These are phyloP conservation scores for Cylindrotheca closterium DNA, from an alignment of 108 stramenopile species.

Conservation along the genomic window DNA sequence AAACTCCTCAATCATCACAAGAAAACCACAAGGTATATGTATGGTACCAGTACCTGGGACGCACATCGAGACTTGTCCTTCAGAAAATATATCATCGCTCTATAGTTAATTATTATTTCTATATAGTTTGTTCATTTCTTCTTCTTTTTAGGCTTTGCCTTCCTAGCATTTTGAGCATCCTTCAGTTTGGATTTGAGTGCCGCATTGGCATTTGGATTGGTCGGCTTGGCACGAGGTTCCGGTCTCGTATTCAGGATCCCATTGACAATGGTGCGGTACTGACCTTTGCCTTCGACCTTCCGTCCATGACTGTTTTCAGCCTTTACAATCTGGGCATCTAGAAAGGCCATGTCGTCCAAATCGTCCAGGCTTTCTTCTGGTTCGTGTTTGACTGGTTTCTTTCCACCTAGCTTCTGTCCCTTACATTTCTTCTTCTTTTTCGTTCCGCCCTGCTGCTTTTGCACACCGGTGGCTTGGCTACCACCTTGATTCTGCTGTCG, in stretches of 20 bases:
- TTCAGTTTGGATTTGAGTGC: slow-evolving; percentile 63
- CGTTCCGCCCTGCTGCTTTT: background rate
- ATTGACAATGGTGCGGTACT: slow-evolving; percentile 73
- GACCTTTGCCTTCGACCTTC: slow-evolving; percentile 60
- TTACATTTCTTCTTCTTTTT: slow-evolving; percentile 42
- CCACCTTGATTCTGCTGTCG: slow-evolving; percentile 26
- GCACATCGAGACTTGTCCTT: too few relatives aligned
- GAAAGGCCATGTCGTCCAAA: slow-evolving; percentile 86
- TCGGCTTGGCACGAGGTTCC: slow-evolving; percentile 29
- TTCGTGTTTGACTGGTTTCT: slow-evolving; percentile 5
- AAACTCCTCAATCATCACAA: too few relatives aligned
- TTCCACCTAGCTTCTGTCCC: slow-evolving; percentile 52
- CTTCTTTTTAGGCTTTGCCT: slow-evolving; percentile 51
- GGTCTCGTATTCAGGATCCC: slow-evolving; percentile 72
- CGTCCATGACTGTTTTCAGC: slow-evolving; percentile 82
- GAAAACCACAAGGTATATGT: too few relatives aligned
- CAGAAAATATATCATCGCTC: too few relatives aligned
- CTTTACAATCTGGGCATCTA: slow-evolving; percentile 77
- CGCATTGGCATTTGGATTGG: slow-evolving; percentile 43
- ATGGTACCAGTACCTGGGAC: too few relatives aligned
- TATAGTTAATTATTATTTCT: too few relatives aligned
- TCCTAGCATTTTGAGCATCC: slow-evolving; percentile 57
- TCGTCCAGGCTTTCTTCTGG: slow-evolving; percentile 41
- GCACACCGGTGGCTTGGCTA: slow-evolving; percentile 5
- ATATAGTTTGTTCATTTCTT: too few relatives aligned